Evolutionary conservation across 495 filamentous ascomycete genomes (phyloP), one percentile per base, ranked within the genome.

Genomic region (Tuber brumale): DNA sequence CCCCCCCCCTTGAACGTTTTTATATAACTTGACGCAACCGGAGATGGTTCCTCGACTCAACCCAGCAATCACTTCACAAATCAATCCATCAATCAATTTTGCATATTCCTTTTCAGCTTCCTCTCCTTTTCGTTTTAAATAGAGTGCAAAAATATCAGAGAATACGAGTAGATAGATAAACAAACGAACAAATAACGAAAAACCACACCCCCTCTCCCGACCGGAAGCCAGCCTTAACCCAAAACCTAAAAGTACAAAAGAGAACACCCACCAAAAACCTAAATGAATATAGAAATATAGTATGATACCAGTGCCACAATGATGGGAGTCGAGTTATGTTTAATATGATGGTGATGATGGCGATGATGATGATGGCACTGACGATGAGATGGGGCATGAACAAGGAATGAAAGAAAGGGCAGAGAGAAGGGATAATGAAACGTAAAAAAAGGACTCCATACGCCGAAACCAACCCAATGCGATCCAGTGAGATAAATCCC

Each of bases 381-480:
- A 23, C 12, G 57, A 61, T 61, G 48, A n/a, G 23, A 57, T 57
- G 48, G 48, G 21, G 57, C 57, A 16, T 61, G 31, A 31, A 61
- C 57, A 61, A 31, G 57, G 12, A 9, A 61, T 61, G n/a, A 61
- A 61, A 12, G 27, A 16, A 61, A 31, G 27, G 31, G 57, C 31
- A 31, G 57, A 31, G 57, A 9, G 48, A 57, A 57, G 48, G 23
- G n/a, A 61, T 61, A 27, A 61, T 61, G 57, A 61, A 61, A 61
- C 48, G 48, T 3, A 31, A 31, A n/a, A 61, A 57, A 27, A 48
- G 19, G 7, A 61, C 57, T 10, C 57, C 57, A 61, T 61, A 31
- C 57, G 57, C 57, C 57, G 57, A 31, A 61, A 31, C 57, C 9
- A 61, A 61, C 57, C 57, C 57, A 61, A 61, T 61, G 57, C 57